Evolutionary conservation across 176 grass and related monocot species (phyloP).

Genomic region (Elaeis guineensis): DNA sequence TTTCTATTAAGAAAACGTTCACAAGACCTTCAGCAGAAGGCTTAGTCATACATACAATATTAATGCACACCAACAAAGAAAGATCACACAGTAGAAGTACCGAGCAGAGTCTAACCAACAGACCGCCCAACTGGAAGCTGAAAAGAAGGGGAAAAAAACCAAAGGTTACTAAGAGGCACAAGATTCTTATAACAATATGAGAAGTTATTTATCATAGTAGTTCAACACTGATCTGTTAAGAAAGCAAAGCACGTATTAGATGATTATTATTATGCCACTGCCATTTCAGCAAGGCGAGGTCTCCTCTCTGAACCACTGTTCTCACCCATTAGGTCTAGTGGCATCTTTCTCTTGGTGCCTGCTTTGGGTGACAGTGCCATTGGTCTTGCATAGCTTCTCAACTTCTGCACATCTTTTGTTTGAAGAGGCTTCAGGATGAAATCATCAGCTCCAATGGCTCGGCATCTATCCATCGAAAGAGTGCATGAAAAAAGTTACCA

Average conservation of each 20-base stretch:
- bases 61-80: too few relatives aligned
- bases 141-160: too few relatives aligned
- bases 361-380: constrained; percentile 7
- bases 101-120: too few relatives aligned
- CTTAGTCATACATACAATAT: too few relatives aligned
- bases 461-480: constrained; percentile 20
- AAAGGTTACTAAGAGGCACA: too few relatives aligned
- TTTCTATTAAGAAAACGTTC: too few relatives aligned
- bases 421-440: constrained; percentile 84
- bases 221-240: too few relatives aligned
- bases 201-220: too few relatives aligned
- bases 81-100: too few relatives aligned
- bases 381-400: constrained; percentile 45
- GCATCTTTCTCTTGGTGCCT: constrained; percentile 27
- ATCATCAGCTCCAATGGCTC: constrained; percentile 68
- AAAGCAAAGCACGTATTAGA: background rate
- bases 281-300: constrained; percentile 39
- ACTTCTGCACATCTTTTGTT: constrained; percentile 66
- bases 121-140: too few relatives aligned
- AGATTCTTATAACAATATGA: too few relatives aligned
- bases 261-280: constrained; percentile 37
- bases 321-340: constrained; percentile 10
- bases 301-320: constrained; percentile 25
- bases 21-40: too few relatives aligned
- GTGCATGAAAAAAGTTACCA: background rate